Base-by-base conservation (phyloP, 768 basidiomycete species). In the Psilocybe azurescens region DNA sequence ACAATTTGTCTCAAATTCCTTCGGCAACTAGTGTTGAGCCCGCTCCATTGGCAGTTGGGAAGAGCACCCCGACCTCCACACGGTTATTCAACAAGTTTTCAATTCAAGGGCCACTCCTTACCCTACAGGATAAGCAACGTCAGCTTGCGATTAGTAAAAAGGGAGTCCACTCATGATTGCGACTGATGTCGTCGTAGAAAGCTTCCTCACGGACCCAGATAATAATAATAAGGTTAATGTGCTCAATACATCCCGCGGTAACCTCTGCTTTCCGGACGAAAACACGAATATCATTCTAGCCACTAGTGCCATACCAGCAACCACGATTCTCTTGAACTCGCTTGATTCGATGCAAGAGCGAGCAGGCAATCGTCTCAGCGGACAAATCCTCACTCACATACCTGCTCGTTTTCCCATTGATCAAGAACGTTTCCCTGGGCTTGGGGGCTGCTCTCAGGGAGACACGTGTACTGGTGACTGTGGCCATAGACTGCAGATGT, bases 241-340 rank as follows among this genome's bases (percentile, higher is more conserved):
- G 3, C 49, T 51, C 8, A 24, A 51, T 3, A 51, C 49, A 3
- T 51, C 49, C 10, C 49, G 49, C 5, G 49, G 49, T 4, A 9
- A 24, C 11, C 49, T 51, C 5, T 28, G 24, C 49, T 51, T 51
- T 7, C 49, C 24, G 5, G 10, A 32, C 3, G 49, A n/a, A 10
- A 51, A 51, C 3, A 51, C 49, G 7, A 51, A 51, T n/a, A 32
- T 51, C 49, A 51, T 51, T n/a, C 49, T 51, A 3, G 49, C 49
- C 8, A 51, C 16, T 14, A 16, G 49, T n/a, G 49, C 49, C 14
- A 51, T 51, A 24, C 49, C 49, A 16, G 49, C 49, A n/a, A 14
- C 49, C n/a, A 51, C 49, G 24, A 28, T 51, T 5, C 49, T 51
- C 49, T 8, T 51, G 30, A 51, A 51, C 49, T 51, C 49, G 3